Base-by-base conservation (phyloP, 2,329 filamentous ascomycete genomes). In the Diaporthe vaccinii region DNA sequence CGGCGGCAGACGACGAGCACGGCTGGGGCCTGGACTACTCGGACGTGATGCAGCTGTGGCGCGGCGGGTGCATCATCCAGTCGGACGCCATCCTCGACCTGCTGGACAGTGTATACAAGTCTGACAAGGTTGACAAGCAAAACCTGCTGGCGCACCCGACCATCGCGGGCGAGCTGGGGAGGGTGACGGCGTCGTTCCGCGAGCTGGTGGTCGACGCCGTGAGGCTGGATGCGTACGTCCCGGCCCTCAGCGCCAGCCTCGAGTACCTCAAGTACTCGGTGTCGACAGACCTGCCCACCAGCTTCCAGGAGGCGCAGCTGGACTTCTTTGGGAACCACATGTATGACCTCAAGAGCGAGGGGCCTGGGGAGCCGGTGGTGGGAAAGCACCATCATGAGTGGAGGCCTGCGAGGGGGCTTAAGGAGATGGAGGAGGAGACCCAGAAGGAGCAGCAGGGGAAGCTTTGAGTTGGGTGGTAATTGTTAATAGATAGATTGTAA, bases 281-380 rank as follows among this genome's bases (percentile, higher is more conserved):
- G 1, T 89, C 89, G 22, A 89, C 87, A 4, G 87, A 88, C 75
- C 81, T 94, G 44, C 92, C 92, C 0, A 93, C 92, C 5, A 88
- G 89, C 74, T 94, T 94, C 80, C 92, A 92, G 84, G 92, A 94
- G 82, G 92, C 92, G 0, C 88, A 94, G 84, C 84, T 94, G 81
- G 92, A 94, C 80, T 93, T 91, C 79, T 94, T 94, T 80, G 92
- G 93, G 0, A 87, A 88, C 51, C 92, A 94, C 81, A 90, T 89
- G 84, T 94, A 90, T 80, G 91, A 93, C 80, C 85, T 87, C 76
- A 88, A 88, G 77, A 86, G 86, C 2, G 89, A 92, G 62, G 86
- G 85, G 67, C 84, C 87, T 3, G 87, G 88, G 2, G 83, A 86
- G 75, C 86, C 90, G 2, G 84, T 83, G 76, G 91, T 89, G 77